Base-by-base conservation (phyloP, 805 yeast species). In the Ogataea angusta region DNA sequence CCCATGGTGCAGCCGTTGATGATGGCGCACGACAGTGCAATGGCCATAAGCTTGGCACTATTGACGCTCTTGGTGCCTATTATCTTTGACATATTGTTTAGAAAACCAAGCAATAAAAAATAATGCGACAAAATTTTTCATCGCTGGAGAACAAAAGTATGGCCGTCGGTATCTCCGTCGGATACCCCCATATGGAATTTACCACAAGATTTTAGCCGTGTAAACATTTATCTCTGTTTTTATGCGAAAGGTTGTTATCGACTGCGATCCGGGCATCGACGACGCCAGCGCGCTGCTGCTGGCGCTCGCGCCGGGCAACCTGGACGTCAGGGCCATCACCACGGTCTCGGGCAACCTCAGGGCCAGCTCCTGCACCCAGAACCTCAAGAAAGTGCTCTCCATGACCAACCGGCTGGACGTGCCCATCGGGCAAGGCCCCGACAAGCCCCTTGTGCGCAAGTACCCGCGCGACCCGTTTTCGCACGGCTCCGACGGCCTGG, bases 201-300 rank as follows among this genome's bases (percentile, higher is more conserved):
- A 16, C n/a, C n/a, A n/a, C n/a, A 15, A 29, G 31, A 17, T 9
- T 10, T 29, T 10, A 13, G 19, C n/a, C 19, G 6, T n/a, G 21
- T 29, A 17, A 17, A 29, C 17, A 17, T 29, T 15, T 15, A 7
- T 29, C 13, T 16, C 15, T 15, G 5, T 14, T 16, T 12, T 5
- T n/a, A 38, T 38, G 42, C 18, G 40, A 21, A 53, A 53, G 24
- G 55, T 49, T 7, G 43, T 54, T 21, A 54, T 55, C n/a, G 60
- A 55, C 31, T 51, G 56, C 39, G 60, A 55, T 34, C 60, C 59
- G 12, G 60, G 60, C 13, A 55, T 54, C 36, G 59, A 55, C 38
- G 60, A 55, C 37, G 53, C 59, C 7, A 34, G 53, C 5, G 60
- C 60, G 6, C 24, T 55, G 15, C 38, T 55, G 28, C 42, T 55